A percentile compares a stretch with the other conserved stretches of the same genome.
These are phyloP conservation scores for Gypsophila paniculata DNA, from an alignment of 179 eudicot genomes.

Conservation along the genomic window DNA sequence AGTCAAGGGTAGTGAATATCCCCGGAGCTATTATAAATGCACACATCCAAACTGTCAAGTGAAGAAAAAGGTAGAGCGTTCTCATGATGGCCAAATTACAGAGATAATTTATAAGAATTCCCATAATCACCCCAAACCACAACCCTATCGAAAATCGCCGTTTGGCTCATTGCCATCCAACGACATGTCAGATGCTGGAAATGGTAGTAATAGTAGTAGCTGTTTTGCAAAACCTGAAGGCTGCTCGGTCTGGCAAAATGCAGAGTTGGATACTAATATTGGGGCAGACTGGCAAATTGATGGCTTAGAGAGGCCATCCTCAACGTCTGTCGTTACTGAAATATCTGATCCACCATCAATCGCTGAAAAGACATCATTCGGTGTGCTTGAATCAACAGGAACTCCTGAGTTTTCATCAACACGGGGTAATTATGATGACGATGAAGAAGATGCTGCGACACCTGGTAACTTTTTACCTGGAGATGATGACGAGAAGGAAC, in stretches of 20 bases:
- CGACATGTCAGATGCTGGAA: slow-evolving; percentile 31
- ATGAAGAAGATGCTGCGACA: slow-evolving; percentile 37
- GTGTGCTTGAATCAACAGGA: slow-evolving; percentile 28
- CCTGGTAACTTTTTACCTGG: slow-evolving; percentile 23
- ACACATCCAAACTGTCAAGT: slow-evolving; percentile 36
- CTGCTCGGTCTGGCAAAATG: slow-evolving; percentile 34
- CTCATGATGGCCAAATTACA: slow-evolving; percentile 43
- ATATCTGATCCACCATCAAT: slow-evolving; percentile 38
- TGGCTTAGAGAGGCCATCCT: slow-evolving; percentile 38
- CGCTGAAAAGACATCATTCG: slow-evolving; percentile 31
- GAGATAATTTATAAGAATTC: slow-evolving; percentile 42
- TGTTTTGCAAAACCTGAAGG: slow-evolving; percentile 20
- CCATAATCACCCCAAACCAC: slow-evolving; percentile 41
- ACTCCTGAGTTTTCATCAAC: slow-evolving; percentile 40
- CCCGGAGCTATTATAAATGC: slow-evolving; percentile 39
- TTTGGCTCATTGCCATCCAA: slow-evolving; percentile 18
- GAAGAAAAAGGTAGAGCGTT: slow-evolving; percentile 42
- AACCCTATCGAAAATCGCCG: slow-evolving; percentile 31
- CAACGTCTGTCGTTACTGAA: slow-evolving; percentile 40
- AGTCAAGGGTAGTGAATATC: slow-evolving; percentile 45
- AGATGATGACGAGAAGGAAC: slow-evolving; percentile 32
- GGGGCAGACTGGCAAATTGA: slow-evolving; percentile 34
- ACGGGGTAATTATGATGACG: slow-evolving; percentile 37
- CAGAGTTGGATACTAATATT: slow-evolving; percentile 23
- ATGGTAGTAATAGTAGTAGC: slow-evolving; percentile 22